These are phyloP conservation scores for Ophiocordyceps camponoti-floridani DNA, from an alignment of 2,329 filamentous ascomycete species.

Conservation along the genomic window DNA sequence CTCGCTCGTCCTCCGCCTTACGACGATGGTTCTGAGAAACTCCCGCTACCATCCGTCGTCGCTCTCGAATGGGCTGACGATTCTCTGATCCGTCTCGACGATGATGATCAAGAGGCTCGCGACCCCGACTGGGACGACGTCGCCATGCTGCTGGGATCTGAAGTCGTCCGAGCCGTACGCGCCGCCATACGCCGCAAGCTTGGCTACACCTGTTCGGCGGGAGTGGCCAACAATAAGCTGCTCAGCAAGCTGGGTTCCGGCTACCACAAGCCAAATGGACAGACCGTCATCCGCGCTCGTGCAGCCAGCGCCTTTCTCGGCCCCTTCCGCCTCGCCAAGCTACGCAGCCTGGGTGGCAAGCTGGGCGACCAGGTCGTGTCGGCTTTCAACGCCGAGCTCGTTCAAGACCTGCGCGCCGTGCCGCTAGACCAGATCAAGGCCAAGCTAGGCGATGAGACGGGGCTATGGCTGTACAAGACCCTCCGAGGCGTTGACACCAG, in stretches of 20 bases:
- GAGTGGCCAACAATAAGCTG: conserved; percentile 84
- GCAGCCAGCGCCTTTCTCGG: conserved; percentile 64
- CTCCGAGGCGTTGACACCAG: conserved; percentile 74
- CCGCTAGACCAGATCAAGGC: conserved; percentile 59
- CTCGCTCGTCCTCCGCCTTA: conserved; percentile 47
- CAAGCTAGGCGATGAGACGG: conserved; percentile 69
- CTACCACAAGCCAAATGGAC: conserved; percentile 83
- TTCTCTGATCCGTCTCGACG: conserved; percentile 62
- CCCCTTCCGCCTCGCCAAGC: conserved; percentile 84
- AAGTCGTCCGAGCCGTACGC: conserved; percentile 68
- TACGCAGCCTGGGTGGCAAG: conserved; percentile 88
- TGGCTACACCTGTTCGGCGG: conserved; percentile 81
- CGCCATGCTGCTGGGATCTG: conserved; percentile 67
- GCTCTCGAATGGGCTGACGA: conserved; percentile 72
- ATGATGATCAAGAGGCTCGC: conserved; percentile 52
- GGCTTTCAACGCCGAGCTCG: conserved; percentile 63
- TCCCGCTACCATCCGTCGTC: conserved; percentile 52
- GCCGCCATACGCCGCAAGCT: conserved; percentile 48
- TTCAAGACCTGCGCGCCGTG: conserved; percentile 57
- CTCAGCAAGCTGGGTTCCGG: conserved; percentile 84
- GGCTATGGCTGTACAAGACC: conserved; percentile 67
- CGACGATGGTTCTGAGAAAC: conserved; percentile 49
- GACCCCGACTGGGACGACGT: conserved; percentile 97
- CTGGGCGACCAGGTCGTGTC: conserved; percentile 71
- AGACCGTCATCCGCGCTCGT: conserved; percentile 82